Percentiles rank a stretch among this genome's conserved stretches.
Evolutionary conservation across 1,139 yeast genomes (phyloP).

Genomic region (Oligophagozyma castellii): DNA sequence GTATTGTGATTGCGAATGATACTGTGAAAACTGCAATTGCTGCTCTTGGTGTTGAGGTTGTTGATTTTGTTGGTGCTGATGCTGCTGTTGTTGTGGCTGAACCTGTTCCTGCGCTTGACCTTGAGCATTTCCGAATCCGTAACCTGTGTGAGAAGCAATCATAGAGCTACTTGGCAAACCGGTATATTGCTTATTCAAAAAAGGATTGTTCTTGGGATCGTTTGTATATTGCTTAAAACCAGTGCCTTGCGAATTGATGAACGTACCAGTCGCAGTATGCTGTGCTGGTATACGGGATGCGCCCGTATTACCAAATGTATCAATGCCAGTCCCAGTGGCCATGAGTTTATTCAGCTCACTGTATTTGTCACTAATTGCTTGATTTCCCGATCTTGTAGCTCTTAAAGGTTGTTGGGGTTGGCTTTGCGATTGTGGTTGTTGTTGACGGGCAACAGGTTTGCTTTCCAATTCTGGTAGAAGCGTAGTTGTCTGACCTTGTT

Average conservation of each 20-base stretch:
- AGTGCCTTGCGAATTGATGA: slow-evolving; percentile 75
- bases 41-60: slow-evolving; percentile 3
- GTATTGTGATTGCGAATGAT: slow-evolving; percentile 2
- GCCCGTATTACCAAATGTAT: slow-evolving; percentile 91
- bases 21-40: slow-evolving; percentile 3
- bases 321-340: slow-evolving; percentile 84
- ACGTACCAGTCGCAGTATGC: slow-evolving; percentile 65
- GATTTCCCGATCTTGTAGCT: slow-evolving; percentile 32
- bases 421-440: slow-evolving; percentile 23
- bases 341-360: slow-evolving; percentile 64
- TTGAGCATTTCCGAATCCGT: slow-evolving; percentile 65
- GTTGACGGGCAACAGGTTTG: slow-evolving; percentile 12
- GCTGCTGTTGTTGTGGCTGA: slow-evolving; percentile 3
- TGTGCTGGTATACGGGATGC: slow-evolving; percentile 81
- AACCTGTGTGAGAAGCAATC: slow-evolving; percentile 68
- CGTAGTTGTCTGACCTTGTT: background rate
- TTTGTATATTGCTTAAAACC: slow-evolving; percentile 48
- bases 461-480: slow-evolving; percentile 14
- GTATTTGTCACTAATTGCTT: slow-evolving; percentile 36
- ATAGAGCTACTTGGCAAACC: slow-evolving; percentile 51
- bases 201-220: slow-evolving; percentile 44
- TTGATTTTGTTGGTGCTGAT: background rate
- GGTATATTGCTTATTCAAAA: slow-evolving; percentile 56
- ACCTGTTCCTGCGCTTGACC: slow-evolving; percentile 12
- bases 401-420: slow-evolving; percentile 26